Percentiles rank a stretch among this genome's conserved stretches.
Evolutionary conservation across 2,329 filamentous ascomycete species (phyloP).

Genomic region (Ophiostoma tasmaniense): DNA sequence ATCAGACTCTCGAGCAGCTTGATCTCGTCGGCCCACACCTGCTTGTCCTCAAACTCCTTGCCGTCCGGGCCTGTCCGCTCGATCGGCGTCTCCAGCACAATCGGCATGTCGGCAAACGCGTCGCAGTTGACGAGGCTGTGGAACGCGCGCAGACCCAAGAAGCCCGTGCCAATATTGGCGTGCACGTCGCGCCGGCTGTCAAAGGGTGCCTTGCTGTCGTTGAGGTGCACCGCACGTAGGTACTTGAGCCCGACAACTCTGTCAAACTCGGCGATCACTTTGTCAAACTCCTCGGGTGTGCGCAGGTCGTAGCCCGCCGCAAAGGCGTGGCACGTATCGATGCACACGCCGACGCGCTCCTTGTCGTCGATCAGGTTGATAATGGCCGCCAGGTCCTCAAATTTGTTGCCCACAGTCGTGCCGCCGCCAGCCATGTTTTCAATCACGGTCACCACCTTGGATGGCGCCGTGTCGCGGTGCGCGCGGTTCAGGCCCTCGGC

Average conservation of each 20-base stretch:
- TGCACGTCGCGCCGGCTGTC: constrained; percentile 78
- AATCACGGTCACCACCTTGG: constrained; percentile 68
- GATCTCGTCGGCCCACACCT: constrained; percentile 87
- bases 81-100: constrained; percentile 95
- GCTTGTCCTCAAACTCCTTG: constrained; percentile 65
- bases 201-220: constrained; percentile 90
- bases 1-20: constrained; percentile 85
- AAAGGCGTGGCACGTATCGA: constrained; percentile 95
- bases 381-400: constrained; percentile 79
- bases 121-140: constrained; percentile 82
- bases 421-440: constrained; percentile 94
- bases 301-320: constrained; percentile 88
- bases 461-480: constrained; percentile 58
- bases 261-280: constrained; percentile 70
- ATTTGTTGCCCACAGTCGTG: constrained; percentile 76
- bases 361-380: constrained; percentile 76
- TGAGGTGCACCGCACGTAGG: constrained; percentile 79
- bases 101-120: constrained; percentile 67
- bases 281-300: constrained; percentile 60
- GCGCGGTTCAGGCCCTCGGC: constrained; percentile 75
- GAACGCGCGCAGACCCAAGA: constrained; percentile 82
- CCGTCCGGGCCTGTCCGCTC: constrained; percentile 59
- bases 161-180: constrained; percentile 93
- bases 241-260: constrained; percentile 67
- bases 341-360: constrained; percentile 77